Conservation (phyloP, 169 alveolate species). For the Plasmodium chabaudi region DNA sequence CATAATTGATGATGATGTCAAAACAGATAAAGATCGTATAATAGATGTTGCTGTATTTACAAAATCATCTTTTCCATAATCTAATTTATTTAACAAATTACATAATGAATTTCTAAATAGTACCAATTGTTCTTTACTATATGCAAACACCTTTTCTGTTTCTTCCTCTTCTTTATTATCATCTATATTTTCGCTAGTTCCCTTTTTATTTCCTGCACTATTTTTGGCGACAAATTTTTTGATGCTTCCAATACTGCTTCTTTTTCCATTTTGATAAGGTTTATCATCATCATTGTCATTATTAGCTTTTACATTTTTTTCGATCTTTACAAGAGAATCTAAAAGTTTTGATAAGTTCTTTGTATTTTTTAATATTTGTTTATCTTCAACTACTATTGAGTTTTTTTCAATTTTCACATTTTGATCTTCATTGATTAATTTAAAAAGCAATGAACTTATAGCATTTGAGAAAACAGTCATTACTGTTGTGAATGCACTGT, state of each 20-base stretch:
- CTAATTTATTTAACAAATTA: constrained; percentile 43
- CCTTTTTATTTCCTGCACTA: neutral
- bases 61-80: constrained; percentile 71
- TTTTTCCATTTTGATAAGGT: neutral
- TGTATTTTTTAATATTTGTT: constrained; percentile 8
- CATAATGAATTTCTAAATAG: constrained; percentile 49
- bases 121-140: constrained; percentile 62
- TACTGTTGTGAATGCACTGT: constrained; percentile 27
- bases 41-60: constrained; percentile 54
- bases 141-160: constrained; percentile 28
- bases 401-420: constrained; percentile 34
- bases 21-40: constrained; percentile 64
- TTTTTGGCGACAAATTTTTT: too few species aligned
- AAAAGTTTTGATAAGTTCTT: constrained; percentile 13
- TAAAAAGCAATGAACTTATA: constrained; percentile 40
- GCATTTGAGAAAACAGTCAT: constrained; percentile 58
- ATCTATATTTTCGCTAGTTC: neutral
- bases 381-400: constrained; percentile 16
- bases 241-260: neutral
- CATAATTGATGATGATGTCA: constrained; percentile 75
- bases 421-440: constrained; percentile 62
- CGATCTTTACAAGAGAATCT: constrained; percentile 10
- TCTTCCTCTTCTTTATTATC: constrained; percentile 15
- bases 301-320: neutral
- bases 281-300: neutral